phyloP scores from a whole-genome alignment of 2,329 filamentous ascomycete species.

The Penicillium polonicum region DNA sequence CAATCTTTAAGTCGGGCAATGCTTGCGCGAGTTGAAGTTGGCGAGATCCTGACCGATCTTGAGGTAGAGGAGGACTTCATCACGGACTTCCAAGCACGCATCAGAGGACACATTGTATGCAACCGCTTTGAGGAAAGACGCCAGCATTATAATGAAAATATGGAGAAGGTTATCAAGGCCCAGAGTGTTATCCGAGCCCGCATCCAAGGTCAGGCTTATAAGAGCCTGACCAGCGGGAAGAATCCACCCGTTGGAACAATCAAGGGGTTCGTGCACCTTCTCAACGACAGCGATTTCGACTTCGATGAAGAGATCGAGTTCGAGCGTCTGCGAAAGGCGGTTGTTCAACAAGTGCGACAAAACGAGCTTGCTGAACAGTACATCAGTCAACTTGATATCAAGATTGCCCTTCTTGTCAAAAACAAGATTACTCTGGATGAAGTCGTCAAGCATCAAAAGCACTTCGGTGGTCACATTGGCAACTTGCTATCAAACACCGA shows the following conservation, averaged over 20 bases:
- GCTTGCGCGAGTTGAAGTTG: conserved; percentile 71
- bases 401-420: conserved; percentile 96
- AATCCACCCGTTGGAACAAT: conserved; percentile 95
- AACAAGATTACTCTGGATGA: conserved; percentile 99
- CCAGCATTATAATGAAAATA: conserved; percentile 88
- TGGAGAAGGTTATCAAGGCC: conserved; percentile 98
- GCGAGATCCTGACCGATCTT: conserved; percentile 70
- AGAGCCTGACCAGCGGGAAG: conserved; percentile 91
- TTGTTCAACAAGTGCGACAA: conserved; percentile 94
- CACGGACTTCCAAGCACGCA: conserved; percentile 69
- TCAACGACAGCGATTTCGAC: conserved; percentile 98
- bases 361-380: conserved; percentile 98
- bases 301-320: conserved; percentile 99
- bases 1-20: conserved; percentile 78
- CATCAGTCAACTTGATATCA: conserved; percentile 97
- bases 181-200: conserved; percentile 95
- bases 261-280: conserved; percentile 95
- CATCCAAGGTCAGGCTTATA: conserved; percentile 96
- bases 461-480: conserved; percentile 86
- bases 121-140: conserved; percentile 78
- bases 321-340: conserved; percentile 88
- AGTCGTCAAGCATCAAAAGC: conserved; percentile 93
- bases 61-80: conserved; percentile 80
- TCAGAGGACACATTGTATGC: conserved; percentile 72
- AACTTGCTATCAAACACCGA: conserved; percentile 83